phyloP scores from a whole-genome alignment of 176 grass and related monocot genomes.

The Zizania latifolia region DNA sequence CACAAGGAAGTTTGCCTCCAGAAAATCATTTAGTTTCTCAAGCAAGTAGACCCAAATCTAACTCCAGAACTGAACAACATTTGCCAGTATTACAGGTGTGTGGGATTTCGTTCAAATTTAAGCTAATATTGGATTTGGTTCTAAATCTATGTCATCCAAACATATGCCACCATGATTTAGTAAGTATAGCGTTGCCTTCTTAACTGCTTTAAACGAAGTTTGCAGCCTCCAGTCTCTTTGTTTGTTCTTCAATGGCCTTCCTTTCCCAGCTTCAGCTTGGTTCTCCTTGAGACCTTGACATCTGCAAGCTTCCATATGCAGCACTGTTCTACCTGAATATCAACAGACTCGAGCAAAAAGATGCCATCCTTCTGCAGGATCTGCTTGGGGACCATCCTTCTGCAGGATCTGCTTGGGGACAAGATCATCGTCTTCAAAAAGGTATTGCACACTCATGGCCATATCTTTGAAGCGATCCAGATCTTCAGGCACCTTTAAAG shows the following conservation, averaged over 20 bases:
- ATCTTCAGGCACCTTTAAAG: conserved; percentile 75
- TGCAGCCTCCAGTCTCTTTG: conserved; percentile 82
- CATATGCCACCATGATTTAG: conserved; percentile 11
- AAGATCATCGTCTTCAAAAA: conserved; percentile 25
- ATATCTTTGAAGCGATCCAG: conserved; percentile 86
- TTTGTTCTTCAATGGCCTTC: conserved; percentile 75
- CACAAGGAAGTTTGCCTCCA: not conserved
- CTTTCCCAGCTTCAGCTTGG: conserved; percentile 58
- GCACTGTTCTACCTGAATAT: conserved; percentile 42
- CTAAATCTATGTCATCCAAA: not conserved
- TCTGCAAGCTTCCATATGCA: conserved; percentile 87
- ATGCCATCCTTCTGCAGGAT: conserved; percentile 52
- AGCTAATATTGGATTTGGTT: not conserved
- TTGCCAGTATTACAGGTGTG: not conserved
- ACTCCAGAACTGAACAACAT: conserved; percentile 4
- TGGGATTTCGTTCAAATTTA: not conserved
- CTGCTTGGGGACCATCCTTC: conserved; percentile 40
- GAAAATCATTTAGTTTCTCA: not conserved
- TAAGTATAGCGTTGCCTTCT: conserved; percentile 67
- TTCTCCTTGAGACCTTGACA: conserved; percentile 85
- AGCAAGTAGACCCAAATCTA: not conserved
- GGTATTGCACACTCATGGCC: conserved; percentile 73
- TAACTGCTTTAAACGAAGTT: conserved; percentile 55
- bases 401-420: conserved; percentile 14
- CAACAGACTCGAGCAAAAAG: conserved; percentile 52